A percentile compares a stretch with the other conserved stretches of the same genome.
Conservation (phyloP, 2,329 filamentous ascomycete species). For the Ceratocystis eucalypticola region DNA sequence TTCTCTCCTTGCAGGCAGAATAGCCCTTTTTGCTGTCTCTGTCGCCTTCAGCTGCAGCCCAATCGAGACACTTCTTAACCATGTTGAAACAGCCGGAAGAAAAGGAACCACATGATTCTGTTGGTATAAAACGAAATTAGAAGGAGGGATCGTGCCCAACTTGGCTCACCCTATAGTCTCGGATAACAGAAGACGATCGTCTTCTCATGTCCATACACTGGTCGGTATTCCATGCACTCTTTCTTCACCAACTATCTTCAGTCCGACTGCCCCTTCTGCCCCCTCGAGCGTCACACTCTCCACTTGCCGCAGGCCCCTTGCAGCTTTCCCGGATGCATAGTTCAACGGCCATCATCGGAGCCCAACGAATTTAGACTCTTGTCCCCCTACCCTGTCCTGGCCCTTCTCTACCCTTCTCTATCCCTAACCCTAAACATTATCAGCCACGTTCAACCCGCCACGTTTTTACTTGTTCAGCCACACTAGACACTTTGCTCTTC, state of each 20-base stretch:
- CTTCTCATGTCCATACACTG: too few species aligned
- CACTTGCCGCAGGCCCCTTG: conserved; percentile 3
- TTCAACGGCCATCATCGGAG: background rate
- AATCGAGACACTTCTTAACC: background rate
- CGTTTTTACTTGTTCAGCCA: background rate
- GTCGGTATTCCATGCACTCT: background rate
- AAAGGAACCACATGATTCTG: background rate
- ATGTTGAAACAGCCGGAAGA: background rate
- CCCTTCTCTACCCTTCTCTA: too few species aligned
- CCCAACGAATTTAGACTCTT: background rate
- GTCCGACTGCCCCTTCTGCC: background rate
- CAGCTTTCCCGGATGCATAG: background rate
- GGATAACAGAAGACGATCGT: too few species aligned
- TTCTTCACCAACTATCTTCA: background rate
- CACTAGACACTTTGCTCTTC: background rate
- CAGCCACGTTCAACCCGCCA: too few species aligned
- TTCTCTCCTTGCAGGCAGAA: too few species aligned
- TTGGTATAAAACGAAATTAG: background rate
- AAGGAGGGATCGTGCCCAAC: background rate
- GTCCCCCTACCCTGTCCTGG: background rate
- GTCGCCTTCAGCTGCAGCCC: background rate
- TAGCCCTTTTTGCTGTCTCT: background rate
- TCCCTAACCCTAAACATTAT: too few species aligned
- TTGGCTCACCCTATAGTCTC: too few species aligned
- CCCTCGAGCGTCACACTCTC: background rate